Evolutionary conservation across 2,329 filamentous ascomycete species (phyloP).

Genomic region (Penicillium olsonii): DNA sequence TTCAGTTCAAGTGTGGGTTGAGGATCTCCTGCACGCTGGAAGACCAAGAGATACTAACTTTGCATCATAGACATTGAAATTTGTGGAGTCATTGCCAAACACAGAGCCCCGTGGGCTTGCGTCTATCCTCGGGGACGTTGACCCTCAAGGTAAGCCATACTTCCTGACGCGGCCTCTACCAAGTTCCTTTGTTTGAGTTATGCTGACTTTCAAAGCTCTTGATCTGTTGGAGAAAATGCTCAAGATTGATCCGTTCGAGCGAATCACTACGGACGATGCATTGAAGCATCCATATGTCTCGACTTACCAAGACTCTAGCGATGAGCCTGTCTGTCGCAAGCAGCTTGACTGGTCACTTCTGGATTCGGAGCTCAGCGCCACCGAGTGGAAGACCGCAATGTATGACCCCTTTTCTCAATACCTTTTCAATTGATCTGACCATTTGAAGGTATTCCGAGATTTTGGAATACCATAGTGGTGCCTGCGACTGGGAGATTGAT

Average conservation of each 20-base stretch:
- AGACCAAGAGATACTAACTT: not conserved
- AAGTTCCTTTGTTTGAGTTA: not conserved
- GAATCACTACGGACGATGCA: constrained; percentile 80
- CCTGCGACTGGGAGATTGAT: constrained; percentile 1
- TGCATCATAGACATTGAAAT: constrained; percentile 1
- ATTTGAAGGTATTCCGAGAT: constrained; percentile 8
- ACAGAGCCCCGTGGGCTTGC: not conserved
- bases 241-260: constrained; percentile 92
- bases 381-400: constrained; percentile 99
- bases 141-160: constrained; percentile 3
- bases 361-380: constrained; percentile 90
- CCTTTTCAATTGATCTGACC: constrained; percentile 41
- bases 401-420: not conserved
- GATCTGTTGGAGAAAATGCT: constrained; percentile 94
- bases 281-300: constrained; percentile 88
- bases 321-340: constrained; percentile 90
- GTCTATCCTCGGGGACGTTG: not conserved
- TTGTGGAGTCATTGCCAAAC: constrained; percentile 6
- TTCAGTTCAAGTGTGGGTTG: constrained; percentile 77
- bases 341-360: constrained; percentile 99
- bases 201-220: constrained; percentile 68
- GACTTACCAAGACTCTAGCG: constrained; percentile 92
- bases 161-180: not conserved
- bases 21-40: not conserved
- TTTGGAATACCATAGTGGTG: constrained; percentile 7